Conservation (phyloP, 2,329 filamentous ascomycete genomes). For the Alternaria metachromatica region DNA sequence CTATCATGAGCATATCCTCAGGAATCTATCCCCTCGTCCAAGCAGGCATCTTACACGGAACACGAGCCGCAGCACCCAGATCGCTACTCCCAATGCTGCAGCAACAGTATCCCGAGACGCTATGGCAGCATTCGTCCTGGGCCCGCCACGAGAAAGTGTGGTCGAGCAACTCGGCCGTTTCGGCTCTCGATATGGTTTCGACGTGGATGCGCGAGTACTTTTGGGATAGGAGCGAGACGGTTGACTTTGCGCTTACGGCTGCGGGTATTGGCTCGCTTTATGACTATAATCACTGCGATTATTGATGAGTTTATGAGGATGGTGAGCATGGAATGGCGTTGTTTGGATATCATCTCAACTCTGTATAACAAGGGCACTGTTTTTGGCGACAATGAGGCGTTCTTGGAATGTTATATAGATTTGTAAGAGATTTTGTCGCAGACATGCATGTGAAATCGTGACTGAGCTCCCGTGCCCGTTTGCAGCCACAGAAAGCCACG, state of each 20-base stretch:
- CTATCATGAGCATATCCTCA: constrained; percentile 42
- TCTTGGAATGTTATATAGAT: background rate
- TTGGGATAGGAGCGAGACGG: constrained; percentile 43
- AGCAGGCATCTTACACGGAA: constrained; percentile 34
- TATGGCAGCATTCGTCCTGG: constrained; percentile 41
- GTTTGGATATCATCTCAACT: background rate
- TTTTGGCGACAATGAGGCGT: background rate
- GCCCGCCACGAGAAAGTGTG: constrained; percentile 41
- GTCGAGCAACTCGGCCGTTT: constrained; percentile 41
- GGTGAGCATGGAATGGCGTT: constrained; percentile 4
- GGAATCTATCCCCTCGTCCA: constrained; percentile 40
- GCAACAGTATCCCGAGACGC: constrained; percentile 36
- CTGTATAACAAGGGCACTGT: background rate
- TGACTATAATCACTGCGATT: constrained; percentile 30
- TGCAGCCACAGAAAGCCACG: background rate
- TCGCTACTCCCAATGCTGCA: constrained; percentile 34
- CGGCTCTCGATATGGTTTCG: constrained; percentile 42
- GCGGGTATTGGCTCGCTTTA: constrained; percentile 39
- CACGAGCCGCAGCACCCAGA: constrained; percentile 35
- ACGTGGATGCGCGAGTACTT: constrained; percentile 47
- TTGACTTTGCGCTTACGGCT: constrained; percentile 37
- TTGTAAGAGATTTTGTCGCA: background rate
- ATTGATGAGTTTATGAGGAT: constrained; percentile 4
- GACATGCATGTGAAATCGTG: background rate
- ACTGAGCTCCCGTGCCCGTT: background rate